Percentiles rank a stretch among this genome's conserved stretches.
Conservation (phyloP, 2,329 filamentous ascomycete species). For the Fusarium foetens region DNA sequence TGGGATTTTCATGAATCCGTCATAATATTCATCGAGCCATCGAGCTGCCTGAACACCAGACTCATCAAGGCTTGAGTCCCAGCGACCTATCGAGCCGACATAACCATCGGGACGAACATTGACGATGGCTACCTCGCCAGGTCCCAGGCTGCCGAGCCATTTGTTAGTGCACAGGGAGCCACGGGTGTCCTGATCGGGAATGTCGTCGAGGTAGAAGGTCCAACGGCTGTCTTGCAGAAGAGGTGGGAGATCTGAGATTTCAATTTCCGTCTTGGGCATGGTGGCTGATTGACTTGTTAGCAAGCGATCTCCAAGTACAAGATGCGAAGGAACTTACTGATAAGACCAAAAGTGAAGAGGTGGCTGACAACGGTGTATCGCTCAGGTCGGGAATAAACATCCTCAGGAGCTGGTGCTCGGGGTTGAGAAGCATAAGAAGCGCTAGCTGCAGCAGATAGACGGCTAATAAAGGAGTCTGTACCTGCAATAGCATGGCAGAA, state of each 20-base stretch:
- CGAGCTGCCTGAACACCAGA: conserved; percentile 62
- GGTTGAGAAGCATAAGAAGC: conserved; percentile 71
- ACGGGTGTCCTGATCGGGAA: conserved; percentile 64
- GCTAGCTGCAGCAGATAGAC: conserved; percentile 67
- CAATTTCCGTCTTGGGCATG: conserved; percentile 70
- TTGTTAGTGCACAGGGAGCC: conserved; percentile 70
- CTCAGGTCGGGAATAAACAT: conserved; percentile 73
- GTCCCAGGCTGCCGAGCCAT: conserved; percentile 71
- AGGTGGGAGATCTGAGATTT: conserved; percentile 71
- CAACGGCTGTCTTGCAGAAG: conserved; percentile 72
- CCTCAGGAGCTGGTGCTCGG: conserved; percentile 65
- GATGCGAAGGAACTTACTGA: conserved; percentile 61
- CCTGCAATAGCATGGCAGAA: conserved; percentile 67
- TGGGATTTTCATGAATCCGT: conserved; percentile 65
- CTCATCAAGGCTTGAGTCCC: conserved; percentile 62
- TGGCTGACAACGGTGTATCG: conserved; percentile 75
- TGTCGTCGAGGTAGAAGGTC: conserved; percentile 78
- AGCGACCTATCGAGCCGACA: conserved; percentile 70
- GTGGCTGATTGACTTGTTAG: conserved; percentile 55
- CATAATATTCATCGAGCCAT: conserved; percentile 66
- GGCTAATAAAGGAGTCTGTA: conserved; percentile 65
- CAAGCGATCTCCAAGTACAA: background rate
- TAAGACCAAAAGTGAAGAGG: conserved; percentile 74
- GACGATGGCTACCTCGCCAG: conserved; percentile 69
- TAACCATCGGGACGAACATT: conserved; percentile 80